These are phyloP conservation scores for Byssoonygena ceratinophila DNA, from an alignment of 2,329 filamentous ascomycete genomes.

Conservation along the genomic window DNA sequence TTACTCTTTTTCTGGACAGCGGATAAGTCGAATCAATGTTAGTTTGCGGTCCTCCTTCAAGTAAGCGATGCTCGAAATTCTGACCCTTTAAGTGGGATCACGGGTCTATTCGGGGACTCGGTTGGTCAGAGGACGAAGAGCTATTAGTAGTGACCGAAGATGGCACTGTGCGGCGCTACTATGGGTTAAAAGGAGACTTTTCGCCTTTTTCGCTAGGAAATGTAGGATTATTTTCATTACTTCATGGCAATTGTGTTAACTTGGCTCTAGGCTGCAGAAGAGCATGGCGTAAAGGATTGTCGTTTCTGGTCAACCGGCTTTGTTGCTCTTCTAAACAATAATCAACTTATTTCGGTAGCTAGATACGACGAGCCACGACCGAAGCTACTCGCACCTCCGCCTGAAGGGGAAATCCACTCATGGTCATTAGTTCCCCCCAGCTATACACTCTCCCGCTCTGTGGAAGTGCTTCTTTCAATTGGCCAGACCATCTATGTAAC, in stretches of 20 bases:
- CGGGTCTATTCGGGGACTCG: constrained; percentile 72
- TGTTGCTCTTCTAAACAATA: constrained; percentile 82
- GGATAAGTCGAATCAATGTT: constrained; percentile 65
- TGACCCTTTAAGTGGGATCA: constrained; percentile 63
- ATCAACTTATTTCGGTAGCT: constrained; percentile 73
- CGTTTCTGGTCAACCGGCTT: constrained; percentile 88
- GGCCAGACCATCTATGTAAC: constrained; percentile 73
- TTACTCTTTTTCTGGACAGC: constrained; percentile 84
- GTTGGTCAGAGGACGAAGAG: constrained; percentile 94
- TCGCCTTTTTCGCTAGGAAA: constrained; percentile 86
- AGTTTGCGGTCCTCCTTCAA: constrained; percentile 13
- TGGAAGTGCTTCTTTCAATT: constrained; percentile 83
- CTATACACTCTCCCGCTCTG: constrained; percentile 79
- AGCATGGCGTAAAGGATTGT: constrained; percentile 77
- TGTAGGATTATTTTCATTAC: constrained; percentile 29
- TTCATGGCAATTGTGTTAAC: constrained; percentile 1
- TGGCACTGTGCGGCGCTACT: constrained; percentile 80
- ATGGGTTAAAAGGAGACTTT: constrained; percentile 89
- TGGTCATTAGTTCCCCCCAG: constrained; percentile 84
- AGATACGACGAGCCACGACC: constrained; percentile 86
- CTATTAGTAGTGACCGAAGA: constrained; percentile 80
- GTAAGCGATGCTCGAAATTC: not conserved
- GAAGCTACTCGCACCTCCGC: constrained; percentile 64
- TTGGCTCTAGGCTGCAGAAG: constrained; percentile 57
- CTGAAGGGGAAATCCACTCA: constrained; percentile 68